Base-by-base conservation (phyloP, 306 rosid species). In the Alnus glutinosa region DNA sequence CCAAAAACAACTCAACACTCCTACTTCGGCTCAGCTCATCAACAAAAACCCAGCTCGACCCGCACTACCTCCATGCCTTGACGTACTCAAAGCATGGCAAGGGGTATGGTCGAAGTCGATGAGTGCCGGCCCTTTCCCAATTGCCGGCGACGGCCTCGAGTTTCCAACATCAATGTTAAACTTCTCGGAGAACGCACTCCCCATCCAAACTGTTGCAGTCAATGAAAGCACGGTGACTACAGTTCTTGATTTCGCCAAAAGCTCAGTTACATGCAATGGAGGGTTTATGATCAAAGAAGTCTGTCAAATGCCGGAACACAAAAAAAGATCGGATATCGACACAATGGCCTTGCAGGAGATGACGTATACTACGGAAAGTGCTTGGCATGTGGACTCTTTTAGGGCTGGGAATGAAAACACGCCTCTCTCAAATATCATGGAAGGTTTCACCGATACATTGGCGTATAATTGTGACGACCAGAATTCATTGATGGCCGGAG, bases 21-120 rank as follows among this genome's bases (percentile, higher is more conserved):
- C 42, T 1, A 30, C 57, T 39, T 28, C 59, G 49, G 51, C 52
- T 75, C 74, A 64, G 54, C 51, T 71, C 75, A 30, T 71, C 55
- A 77, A 62, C 63, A 83, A 61, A 30, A 64, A 48, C 28, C 28
- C 28, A 23, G 28, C 28, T 23, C 28, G 28, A 8, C 84, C 81
- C 1, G 73, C 83, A 1, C 79, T 39, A 0, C 88, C 71, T 2
- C 87, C 83, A 0, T 83, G 81, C 77, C 86, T 84, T 8, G 80
- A 92, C 76, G 80, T 90, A 9, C 87, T 88, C 77, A 90, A 86
- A 63, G 95, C 89, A 1, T 90, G 92, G 95, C 90, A 85, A 37
- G 75, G 70, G 18, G 78, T 85, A 19, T 88, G 92, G 89, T 70
- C 84, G 0, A 77, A 82, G 54, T 28, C 75, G 18, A 44, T 32